Conservation (phyloP, 345 rosid species). For the Hypericum androsaemum region DNA sequence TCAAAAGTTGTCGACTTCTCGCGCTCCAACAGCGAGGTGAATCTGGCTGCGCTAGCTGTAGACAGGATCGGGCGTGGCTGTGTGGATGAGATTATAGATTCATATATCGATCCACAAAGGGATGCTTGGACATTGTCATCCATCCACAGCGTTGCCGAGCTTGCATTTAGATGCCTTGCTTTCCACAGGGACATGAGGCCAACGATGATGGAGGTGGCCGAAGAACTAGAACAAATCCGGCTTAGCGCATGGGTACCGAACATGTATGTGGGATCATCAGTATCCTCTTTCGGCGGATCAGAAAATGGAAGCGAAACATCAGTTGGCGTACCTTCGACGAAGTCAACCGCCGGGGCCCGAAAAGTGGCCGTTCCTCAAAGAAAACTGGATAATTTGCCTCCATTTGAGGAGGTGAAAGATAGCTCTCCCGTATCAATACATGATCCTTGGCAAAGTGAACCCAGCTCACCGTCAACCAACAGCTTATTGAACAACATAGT, state of each 20-base stretch:
- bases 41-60: slow-evolving; percentile 45
- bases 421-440: slow-evolving; percentile 65
- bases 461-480: slow-evolving; percentile 77
- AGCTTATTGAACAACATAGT: slow-evolving; percentile 23
- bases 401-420: slow-evolving; percentile 37
- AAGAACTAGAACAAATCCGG: slow-evolving; percentile 67
- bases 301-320: slow-evolving; percentile 40
- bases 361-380: slow-evolving; percentile 28
- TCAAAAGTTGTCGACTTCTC: slow-evolving; percentile 54
- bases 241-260: slow-evolving; percentile 57
- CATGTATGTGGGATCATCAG: slow-evolving; percentile 19
- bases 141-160: slow-evolving; percentile 41
- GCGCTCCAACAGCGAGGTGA: slow-evolving; percentile 45
- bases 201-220: slow-evolving; percentile 77
- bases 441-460: slow-evolving; percentile 73
- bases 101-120: slow-evolving; percentile 22
- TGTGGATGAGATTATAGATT: slow-evolving; percentile 51
- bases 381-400: slow-evolving; percentile 23
- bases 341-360: slow-evolving; percentile 28
- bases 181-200: slow-evolving; percentile 90
- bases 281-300: background rate
- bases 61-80: slow-evolving; percentile 49
- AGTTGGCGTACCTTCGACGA: slow-evolving; percentile 23
- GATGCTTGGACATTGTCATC: slow-evolving; percentile 40
- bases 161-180: slow-evolving; percentile 67